Evolutionary conservation across 345 rosid species (phyloP).

Genomic region (Jatropha curcas): DNA sequence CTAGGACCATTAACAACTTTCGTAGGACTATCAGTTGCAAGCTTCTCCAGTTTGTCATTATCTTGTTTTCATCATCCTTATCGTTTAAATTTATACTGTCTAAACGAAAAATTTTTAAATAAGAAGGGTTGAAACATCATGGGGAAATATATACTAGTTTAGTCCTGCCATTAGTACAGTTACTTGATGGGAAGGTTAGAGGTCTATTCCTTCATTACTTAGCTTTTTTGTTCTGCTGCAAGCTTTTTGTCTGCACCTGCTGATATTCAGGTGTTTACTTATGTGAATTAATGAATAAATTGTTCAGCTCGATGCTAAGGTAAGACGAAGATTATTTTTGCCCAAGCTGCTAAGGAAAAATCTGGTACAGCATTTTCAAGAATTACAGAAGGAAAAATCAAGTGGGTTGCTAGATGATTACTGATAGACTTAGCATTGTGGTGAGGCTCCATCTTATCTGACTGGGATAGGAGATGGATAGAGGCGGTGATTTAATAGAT

Average conservation of each 20-base stretch:
- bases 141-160: neutral
- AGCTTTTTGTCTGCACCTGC: conserved; percentile 81
- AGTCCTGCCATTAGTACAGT: neutral
- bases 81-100: too few species aligned
- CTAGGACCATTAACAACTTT: too few species aligned
- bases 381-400: conserved; percentile 52
- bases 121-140: neutral
- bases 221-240: conserved; percentile 39
- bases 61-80: too few species aligned
- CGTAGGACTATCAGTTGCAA: too few species aligned
- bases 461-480: conserved; percentile 45
- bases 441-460: conserved; percentile 43
- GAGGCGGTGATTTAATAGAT: conserved; percentile 44
- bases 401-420: conserved; percentile 43
- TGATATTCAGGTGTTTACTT: conserved; percentile 83
- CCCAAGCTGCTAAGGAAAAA: conserved; percentile 87
- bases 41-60: too few species aligned
- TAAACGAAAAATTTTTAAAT: too few species aligned
- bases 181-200: neutral
- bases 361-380: conserved; percentile 74
- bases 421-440: conserved; percentile 36
- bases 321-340: conserved; percentile 72
- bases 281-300: conserved; percentile 67
- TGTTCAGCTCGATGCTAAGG: conserved; percentile 64
- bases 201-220: neutral